These are phyloP conservation scores for Camelina sativa DNA, from an alignment of 345 rosid genomes.

Conservation along the genomic window DNA sequence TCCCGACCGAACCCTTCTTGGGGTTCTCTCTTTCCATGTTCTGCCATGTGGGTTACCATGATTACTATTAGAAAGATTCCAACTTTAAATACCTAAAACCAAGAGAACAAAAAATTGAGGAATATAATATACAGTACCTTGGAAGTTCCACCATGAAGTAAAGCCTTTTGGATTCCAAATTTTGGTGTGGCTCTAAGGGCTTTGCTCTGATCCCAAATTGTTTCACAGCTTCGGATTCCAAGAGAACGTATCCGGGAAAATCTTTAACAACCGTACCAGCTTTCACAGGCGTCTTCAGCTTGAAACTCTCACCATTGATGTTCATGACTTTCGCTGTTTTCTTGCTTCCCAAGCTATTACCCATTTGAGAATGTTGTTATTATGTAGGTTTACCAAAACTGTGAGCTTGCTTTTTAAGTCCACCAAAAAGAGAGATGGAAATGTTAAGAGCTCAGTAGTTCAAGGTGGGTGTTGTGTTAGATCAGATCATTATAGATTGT, in stretches of 20 bases:
- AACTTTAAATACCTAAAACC: not conserved
- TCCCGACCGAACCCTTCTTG: constrained; percentile 82
- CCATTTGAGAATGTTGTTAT: constrained; percentile 51
- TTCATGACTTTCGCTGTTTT: constrained; percentile 76
- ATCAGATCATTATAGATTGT: constrained; percentile 33
- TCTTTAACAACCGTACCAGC: constrained; percentile 72
- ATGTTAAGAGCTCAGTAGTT: constrained; percentile 43
- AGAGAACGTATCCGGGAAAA: constrained; percentile 68
- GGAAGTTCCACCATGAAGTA: constrained; percentile 88
- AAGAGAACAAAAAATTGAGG: not conserved
- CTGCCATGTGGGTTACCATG: constrained; percentile 33
- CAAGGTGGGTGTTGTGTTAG: constrained; percentile 42
- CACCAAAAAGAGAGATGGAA: constrained; percentile 2
- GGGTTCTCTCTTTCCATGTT: constrained; percentile 47
- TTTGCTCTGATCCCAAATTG: constrained; percentile 77
- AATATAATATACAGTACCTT: constrained; percentile 22
- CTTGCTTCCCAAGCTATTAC: constrained; percentile 72
- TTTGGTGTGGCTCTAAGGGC: constrained; percentile 62
- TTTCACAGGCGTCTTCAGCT: constrained; percentile 79
- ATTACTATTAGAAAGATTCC: not conserved
- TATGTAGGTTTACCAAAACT: no score
- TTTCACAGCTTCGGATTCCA: constrained; percentile 83
- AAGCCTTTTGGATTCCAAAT: constrained; percentile 71
- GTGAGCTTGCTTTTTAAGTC: not conserved
- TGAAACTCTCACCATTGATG: constrained; percentile 78